Base-by-base conservation (phyloP, 768 basidiomycete species). In the Phaffia tasmanica region DNA sequence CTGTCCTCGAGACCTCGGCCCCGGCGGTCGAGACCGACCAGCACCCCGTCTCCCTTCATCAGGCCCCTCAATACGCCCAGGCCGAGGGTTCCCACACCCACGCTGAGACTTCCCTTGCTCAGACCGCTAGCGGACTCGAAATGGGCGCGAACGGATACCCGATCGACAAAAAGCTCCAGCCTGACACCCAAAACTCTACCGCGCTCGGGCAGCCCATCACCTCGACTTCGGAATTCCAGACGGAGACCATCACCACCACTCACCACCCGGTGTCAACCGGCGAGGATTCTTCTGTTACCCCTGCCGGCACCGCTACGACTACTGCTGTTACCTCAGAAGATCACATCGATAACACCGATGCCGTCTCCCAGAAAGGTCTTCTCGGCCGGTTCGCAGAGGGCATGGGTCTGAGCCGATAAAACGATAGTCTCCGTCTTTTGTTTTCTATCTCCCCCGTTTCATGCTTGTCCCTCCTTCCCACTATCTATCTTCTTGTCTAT, bases 91-190 rank as follows among this genome's bases (percentile, higher is more conserved):
- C 74, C 21, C 74, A 73, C 27, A 73, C 72, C 16, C 71, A 73
- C 3, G 79, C 77, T 3, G 79, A 76, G n/a, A 82, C 82, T 9
- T 80, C 81, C 55, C 78, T 79, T 6, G 76, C 75, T 48, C 79
- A 80, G 68, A 75, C 76, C 21, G 70, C 76, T 35, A n/a, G n/a
- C n/a, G 77, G 73, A 46, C 73, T 80, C 54, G 81, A 81, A 70
- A 76, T 72, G 56, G 78, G 73, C 32, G 72, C 78, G 72, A 83
- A 85, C 73, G 86, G 85, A 53, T 86, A 84, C 72, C 75, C 80
- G 59, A 57, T 67, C 47, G 65, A 67, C 65, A 67, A 67, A 61
- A 67, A 67, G 60, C 49, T 61, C 25, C 51, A 55, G 25, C 19
- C 65, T 4, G 63, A 57, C 15, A 15, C 57, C 29, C 23, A 59